Evolutionary conservation across 2,329 filamentous ascomycete genomes (phyloP).

Genomic region (Colletotrichum simmondsii): DNA sequence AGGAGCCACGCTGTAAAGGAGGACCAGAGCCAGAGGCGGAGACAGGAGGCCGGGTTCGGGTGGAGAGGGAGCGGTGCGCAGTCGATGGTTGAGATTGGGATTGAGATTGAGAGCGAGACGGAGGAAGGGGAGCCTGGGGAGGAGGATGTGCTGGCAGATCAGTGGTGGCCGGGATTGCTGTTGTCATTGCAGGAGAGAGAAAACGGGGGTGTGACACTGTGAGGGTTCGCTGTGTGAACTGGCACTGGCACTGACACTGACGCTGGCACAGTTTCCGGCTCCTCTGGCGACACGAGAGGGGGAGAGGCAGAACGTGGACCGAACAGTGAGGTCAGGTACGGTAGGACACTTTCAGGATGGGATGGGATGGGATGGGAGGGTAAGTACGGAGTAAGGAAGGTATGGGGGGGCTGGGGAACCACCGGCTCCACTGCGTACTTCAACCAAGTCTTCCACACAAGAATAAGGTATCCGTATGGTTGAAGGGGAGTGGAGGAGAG

Average conservation of each 20-base stretch:
- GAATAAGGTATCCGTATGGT: neutral
- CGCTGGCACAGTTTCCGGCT: constrained; percentile 5
- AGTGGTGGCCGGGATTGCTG: constrained; percentile 45
- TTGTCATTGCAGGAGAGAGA: constrained; percentile 44
- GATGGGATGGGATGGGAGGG: too few species aligned
- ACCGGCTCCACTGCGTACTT: neutral
- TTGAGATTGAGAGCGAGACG: constrained; percentile 30
- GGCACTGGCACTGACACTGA: neutral
- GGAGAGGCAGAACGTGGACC: constrained; percentile 3
- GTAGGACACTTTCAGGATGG: neutral
- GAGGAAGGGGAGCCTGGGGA: neutral
- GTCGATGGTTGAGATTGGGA: constrained; percentile 42
- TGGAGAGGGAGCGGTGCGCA: constrained; percentile 49
- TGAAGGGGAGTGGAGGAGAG: neutral
- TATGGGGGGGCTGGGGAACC: constrained; percentile 7
- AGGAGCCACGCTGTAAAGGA: constrained; percentile 36
- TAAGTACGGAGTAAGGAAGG: constrained; percentile 4
- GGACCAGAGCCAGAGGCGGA: constrained; percentile 30
- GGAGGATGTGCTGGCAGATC: constrained; percentile 41
- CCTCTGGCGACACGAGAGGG: neutral
- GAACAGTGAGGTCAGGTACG: neutral
- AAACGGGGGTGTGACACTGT: constrained; percentile 21
- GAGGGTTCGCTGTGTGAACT: neutral
- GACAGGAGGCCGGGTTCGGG: constrained; percentile 47
- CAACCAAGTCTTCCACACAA: neutral